Conservation (phyloP, 371 early-diverging fungal species). For the Mucor indicus region DNA sequence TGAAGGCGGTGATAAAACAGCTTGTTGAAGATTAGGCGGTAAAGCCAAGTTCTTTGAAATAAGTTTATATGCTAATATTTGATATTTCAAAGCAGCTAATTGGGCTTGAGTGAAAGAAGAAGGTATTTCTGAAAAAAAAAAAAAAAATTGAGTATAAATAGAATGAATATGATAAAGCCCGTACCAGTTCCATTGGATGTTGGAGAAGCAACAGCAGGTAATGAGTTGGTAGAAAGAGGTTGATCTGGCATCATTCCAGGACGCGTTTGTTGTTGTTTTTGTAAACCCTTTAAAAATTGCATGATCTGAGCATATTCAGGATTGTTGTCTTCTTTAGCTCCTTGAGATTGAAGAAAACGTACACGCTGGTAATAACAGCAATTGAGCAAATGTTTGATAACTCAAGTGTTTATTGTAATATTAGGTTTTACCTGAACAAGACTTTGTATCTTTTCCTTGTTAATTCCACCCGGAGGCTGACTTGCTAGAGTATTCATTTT, state of each 20-base stretch:
- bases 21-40: slow-evolving; percentile 68
- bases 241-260: background rate
- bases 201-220: too few species aligned
- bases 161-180: background rate
- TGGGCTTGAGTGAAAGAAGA: slow-evolving; percentile 60
- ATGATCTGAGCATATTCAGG: slow-evolving; percentile 66
- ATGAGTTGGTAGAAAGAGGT: too few species aligned
- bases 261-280: slow-evolving; percentile 29
- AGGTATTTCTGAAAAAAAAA: slow-evolving; percentile 2
- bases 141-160: background rate
- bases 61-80: slow-evolving; percentile 79
- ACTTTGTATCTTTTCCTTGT: slow-evolving; percentile 33
- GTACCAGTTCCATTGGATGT: background rate
- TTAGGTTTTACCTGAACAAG: slow-evolving; percentile 47
- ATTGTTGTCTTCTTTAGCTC: slow-evolving; percentile 68
- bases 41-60: slow-evolving; percentile 80
- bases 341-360: slow-evolving; percentile 46
- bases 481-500: slow-evolving; percentile 16
- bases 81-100: slow-evolving; percentile 65
- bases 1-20: slow-evolving; percentile 54
- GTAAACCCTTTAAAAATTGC: slow-evolving; percentile 51
- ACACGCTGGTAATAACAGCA: too few species aligned
- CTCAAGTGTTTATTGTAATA: background rate
- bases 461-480: slow-evolving; percentile 30
- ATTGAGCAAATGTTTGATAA: too few species aligned